These are phyloP conservation scores for Scleroderma citrinum DNA, from an alignment of 768 basidiomycete genomes.

Conservation along the genomic window DNA sequence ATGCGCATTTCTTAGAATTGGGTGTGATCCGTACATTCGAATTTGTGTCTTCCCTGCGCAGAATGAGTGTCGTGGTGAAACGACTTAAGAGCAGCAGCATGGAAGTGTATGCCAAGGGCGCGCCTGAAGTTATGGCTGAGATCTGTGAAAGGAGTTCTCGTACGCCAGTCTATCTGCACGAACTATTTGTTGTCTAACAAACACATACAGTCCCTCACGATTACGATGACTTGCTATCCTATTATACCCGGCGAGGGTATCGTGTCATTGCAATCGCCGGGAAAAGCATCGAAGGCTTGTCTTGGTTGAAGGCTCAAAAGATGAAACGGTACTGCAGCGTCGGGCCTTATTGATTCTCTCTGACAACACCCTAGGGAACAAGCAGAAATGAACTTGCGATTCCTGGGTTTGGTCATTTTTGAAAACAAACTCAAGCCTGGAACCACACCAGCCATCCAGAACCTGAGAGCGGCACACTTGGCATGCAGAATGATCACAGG, in stretches of 20 bases:
- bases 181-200: conserved; percentile 8
- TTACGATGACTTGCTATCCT: conserved; percentile 92
- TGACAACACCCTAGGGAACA: conserved; percentile 60
- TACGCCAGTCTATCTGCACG: conserved; percentile 37
- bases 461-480: conserved; percentile 82
- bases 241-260: conserved; percentile 95
- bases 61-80: conserved; percentile 99
- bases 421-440: conserved; percentile 96
- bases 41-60: conserved; percentile 85
- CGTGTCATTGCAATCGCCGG: conserved; percentile 98
- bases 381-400: conserved; percentile 84
- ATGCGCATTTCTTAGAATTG: conserved; percentile 93
- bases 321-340: conserved; percentile 68
- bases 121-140: conserved; percentile 94
- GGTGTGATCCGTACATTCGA: conserved; percentile 96
- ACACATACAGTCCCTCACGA: conserved; percentile 76
- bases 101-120: conserved; percentile 99
- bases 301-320: conserved; percentile 96
- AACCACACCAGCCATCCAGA: conserved; percentile 85
- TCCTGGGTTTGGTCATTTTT: conserved; percentile 94
- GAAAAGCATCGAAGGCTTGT: conserved; percentile 86
- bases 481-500: conserved; percentile 98
- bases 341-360: conserved; percentile 1
- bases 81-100: conserved; percentile 89
- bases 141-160: conserved; percentile 92